A percentile compares a stretch with the other conserved stretches of the same genome.
phyloP scores from a whole-genome alignment of 2,329 filamentous ascomycete genomes.

The Cordyceps fumosorosea region DNA sequence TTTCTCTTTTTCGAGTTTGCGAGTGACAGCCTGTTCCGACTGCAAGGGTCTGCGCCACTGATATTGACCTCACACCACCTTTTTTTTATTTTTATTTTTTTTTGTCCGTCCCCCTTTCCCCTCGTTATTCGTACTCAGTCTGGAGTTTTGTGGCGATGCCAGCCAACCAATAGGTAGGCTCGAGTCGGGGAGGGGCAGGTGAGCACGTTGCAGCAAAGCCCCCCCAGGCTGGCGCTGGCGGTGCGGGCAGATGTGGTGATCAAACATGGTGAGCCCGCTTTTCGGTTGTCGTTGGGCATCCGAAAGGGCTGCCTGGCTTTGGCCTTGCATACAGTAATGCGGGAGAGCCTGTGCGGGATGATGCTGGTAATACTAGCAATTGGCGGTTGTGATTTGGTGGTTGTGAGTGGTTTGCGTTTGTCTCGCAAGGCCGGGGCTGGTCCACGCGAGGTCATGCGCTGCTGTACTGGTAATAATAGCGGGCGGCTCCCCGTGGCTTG shows the following conservation, averaged over 20 bases:
- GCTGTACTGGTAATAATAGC: neutral
- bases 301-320: neutral
- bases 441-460: conserved; percentile 6
- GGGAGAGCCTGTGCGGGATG: neutral
- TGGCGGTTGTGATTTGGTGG: too few relatives aligned
- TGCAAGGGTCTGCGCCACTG: neutral
- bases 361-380: too few relatives aligned
- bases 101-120: neutral
- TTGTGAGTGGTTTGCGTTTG: too few relatives aligned
- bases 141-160: neutral
- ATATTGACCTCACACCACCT: neutral
- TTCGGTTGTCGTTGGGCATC: conserved; percentile 6
- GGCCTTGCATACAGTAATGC: neutral
- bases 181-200: neutral
- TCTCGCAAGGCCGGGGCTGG: neutral
- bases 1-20: too few relatives aligned
- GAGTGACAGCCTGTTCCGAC: neutral
- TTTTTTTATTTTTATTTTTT: neutral
- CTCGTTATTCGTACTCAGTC: neutral
- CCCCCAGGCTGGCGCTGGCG: neutral
- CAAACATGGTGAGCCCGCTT: neutral
- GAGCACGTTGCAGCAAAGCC: too few relatives aligned
- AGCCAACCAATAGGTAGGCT: neutral
- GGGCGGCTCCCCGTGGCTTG: conserved; percentile 1
- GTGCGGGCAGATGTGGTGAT: neutral